A percentile compares a stretch with the other conserved stretches of the same genome.
These are phyloP conservation scores for Neopestalotiopsis clavispora DNA, from an alignment of 2,329 filamentous ascomycete genomes.

Conservation along the genomic window DNA sequence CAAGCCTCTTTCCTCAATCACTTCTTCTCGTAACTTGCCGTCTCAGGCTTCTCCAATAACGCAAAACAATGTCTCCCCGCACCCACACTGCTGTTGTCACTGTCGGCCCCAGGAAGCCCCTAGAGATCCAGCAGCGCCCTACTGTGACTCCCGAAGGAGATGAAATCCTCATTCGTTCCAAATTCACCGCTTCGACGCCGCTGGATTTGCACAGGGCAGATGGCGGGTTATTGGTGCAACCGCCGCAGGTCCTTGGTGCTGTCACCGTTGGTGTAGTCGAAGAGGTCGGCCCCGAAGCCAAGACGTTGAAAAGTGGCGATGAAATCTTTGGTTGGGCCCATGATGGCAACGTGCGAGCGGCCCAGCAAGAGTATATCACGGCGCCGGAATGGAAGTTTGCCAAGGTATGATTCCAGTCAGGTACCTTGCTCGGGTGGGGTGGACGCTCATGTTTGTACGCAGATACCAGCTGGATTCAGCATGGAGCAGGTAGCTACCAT, in stretches of 20 bases:
- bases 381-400: conserved; percentile 54
- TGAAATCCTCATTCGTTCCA: conserved; percentile 58
- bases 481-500: conserved; percentile 44
- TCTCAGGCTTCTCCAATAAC: not conserved
- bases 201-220: conserved; percentile 67
- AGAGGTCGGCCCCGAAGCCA: conserved; percentile 49
- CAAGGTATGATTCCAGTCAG: conserved; percentile 33
- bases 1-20: not conserved
- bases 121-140: conserved; percentile 30
- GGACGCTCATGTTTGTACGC: not conserved
- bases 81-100: conserved; percentile 34
- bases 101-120: conserved; percentile 30
- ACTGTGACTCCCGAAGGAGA: conserved; percentile 40
- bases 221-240: conserved; percentile 57
- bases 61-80: conserved; percentile 21
- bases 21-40: not conserved
- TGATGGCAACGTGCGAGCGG: conserved; percentile 50
- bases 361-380: conserved; percentile 61
- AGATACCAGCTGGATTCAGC: conserved; percentile 27
- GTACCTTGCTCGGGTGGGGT: too few species aligned
- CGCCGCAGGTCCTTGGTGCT: conserved; percentile 56
- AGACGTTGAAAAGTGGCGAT: conserved; percentile 56
- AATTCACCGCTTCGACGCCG: conserved; percentile 65
- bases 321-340: conserved; percentile 61
- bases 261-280: conserved; percentile 58